Percentiles rank a stretch among this genome's conserved stretches.
Conservation (phyloP, 306 rosid species). For the Boehmeria nivea region DNA sequence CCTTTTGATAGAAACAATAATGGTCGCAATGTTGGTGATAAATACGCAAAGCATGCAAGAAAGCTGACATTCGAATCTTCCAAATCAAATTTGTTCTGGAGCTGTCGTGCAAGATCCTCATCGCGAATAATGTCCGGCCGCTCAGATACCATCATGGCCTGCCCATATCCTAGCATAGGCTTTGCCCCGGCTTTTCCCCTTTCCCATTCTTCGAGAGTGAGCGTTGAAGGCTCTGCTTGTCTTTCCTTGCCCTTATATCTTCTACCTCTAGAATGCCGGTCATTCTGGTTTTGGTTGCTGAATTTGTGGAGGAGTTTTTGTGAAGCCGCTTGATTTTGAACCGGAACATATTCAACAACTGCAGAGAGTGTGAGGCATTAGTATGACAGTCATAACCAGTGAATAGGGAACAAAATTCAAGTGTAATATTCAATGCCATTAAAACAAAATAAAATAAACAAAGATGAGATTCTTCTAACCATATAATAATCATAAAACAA, state of each 20-base stretch:
- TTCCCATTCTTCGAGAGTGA: conserved; percentile 72
- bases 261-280: conserved; percentile 35
- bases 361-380: conserved; percentile 14
- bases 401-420: too few relatives aligned
- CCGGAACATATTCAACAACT: conserved; percentile 74
- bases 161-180: conserved; percentile 17
- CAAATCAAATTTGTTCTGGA: conserved; percentile 64
- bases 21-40: not conserved
- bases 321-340: conserved; percentile 92
- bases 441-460: not conserved
- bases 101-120: conserved; percentile 79
- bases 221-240: conserved; percentile 49
- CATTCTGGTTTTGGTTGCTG: conserved; percentile 43
- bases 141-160: conserved; percentile 9
- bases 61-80: conserved; percentile 58
- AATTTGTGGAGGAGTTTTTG: conserved; percentile 81
- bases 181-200: conserved; percentile 48
- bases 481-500: not conserved
- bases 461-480: too few relatives aligned
- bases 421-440: too few relatives aligned
- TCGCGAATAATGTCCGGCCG: conserved; percentile 36
- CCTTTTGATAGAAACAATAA: not conserved
- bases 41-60: not conserved
- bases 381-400: too few relatives aligned
- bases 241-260: conserved; percentile 54